Evolutionary conservation across 192 early-diverging fungal genomes (phyloP).

Genomic region (Entomortierella beljakovae): DNA sequence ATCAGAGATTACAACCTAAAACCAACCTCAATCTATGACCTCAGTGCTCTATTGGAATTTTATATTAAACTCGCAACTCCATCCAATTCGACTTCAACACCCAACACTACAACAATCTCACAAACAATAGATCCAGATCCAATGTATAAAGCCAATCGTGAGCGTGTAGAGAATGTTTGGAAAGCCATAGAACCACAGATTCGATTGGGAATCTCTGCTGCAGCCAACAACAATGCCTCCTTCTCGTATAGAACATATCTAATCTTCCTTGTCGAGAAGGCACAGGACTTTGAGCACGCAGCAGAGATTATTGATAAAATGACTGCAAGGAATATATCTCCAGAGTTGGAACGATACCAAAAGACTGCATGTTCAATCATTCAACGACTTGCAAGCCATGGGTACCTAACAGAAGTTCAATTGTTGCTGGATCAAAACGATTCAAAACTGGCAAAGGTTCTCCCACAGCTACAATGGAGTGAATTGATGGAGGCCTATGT

Average conservation of each 20-base stretch:
- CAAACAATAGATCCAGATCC: neutral
- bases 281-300: slow-evolving; percentile 31
- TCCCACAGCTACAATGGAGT: slow-evolving; percentile 28
- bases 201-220: neutral
- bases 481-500: slow-evolving; percentile 39
- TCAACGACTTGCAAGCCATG: slow-evolving; percentile 10
- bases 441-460: slow-evolving; percentile 17
- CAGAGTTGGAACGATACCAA: slow-evolving; percentile 41
- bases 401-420: slow-evolving; percentile 46
- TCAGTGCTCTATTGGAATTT: slow-evolving; percentile 43
- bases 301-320: slow-evolving; percentile 45
- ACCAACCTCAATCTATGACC: slow-evolving; percentile 34
- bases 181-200: slow-evolving; percentile 37
- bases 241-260: slow-evolving; percentile 45
- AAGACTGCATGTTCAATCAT: slow-evolving; percentile 10
- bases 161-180: slow-evolving; percentile 35
- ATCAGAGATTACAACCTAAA: slow-evolving; percentile 27
- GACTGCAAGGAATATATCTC: slow-evolving; percentile 28
- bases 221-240: slow-evolving; percentile 21
- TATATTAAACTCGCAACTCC: slow-evolving; percentile 40
- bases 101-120: neutral
- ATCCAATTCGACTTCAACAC: neutral
- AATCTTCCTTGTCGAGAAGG: slow-evolving; percentile 15
- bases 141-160: slow-evolving; percentile 7
- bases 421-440: slow-evolving; percentile 31